These are phyloP conservation scores for Paxillus ammoniavirescens DNA, from an alignment of 768 basidiomycete genomes.

Conservation along the genomic window DNA sequence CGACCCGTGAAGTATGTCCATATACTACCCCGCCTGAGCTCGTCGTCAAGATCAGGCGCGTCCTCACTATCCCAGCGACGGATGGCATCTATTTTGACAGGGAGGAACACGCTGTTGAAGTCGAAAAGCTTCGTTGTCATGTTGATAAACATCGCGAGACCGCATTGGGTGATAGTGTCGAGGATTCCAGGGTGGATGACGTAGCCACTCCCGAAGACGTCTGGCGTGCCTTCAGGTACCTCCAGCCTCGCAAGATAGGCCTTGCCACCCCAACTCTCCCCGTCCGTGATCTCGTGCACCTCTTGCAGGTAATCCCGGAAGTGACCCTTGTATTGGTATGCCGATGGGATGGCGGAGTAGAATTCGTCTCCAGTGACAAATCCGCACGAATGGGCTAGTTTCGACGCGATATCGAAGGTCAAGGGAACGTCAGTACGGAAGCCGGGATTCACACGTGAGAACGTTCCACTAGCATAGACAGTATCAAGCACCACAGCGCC, in stretches of 20 bases:
- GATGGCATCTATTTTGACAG: conserved; percentile 13
- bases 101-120: conserved; percentile 12
- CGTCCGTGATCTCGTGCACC: conserved; percentile 6
- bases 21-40: conserved; percentile 4
- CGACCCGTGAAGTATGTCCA: conserved; percentile 12
- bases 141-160: conserved; percentile 13
- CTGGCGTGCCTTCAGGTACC: conserved; percentile 9
- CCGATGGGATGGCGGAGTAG: conserved; percentile 8
- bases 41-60: conserved; percentile 5
- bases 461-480: conserved; percentile 11
- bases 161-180: conserved; percentile 15
- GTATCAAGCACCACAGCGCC: conserved; percentile 10
- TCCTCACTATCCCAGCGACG: conserved; percentile 11
- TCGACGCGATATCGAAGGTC: conserved; percentile 6
- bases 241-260: conserved; percentile 12
- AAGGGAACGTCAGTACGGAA: neutral
- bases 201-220: conserved; percentile 12
- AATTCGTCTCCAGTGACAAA: conserved; percentile 13
- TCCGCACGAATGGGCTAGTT: neutral
- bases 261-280: conserved; percentile 9
- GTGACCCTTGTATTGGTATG: conserved; percentile 11
- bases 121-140: conserved; percentile 12
- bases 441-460: conserved; percentile 9
- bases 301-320: conserved; percentile 11
- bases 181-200: conserved; percentile 22